These are phyloP conservation scores for Botryosphaeria agaves DNA, from an alignment of 2,329 filamentous ascomycete genomes.

Conservation along the genomic window DNA sequence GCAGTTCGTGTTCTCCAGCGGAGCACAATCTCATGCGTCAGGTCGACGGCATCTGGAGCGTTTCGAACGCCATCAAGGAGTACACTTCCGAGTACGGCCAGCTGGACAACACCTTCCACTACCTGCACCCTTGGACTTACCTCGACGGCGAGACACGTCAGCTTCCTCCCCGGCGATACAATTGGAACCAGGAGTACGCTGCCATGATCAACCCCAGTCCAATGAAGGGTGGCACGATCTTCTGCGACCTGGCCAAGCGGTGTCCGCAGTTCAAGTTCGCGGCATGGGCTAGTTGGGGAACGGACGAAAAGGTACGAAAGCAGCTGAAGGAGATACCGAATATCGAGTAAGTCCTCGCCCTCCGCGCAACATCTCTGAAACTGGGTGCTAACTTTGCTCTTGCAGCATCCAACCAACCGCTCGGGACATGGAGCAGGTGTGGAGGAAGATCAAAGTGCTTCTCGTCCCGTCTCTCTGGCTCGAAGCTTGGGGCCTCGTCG, in stretches of 20 bases:
- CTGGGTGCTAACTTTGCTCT: neutral
- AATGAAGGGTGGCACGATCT: slow-evolving; percentile 6
- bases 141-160: slow-evolving; percentile 4
- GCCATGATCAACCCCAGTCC: slow-evolving; percentile 7
- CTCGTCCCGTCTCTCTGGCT: slow-evolving; percentile 8
- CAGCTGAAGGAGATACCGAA: slow-evolving; percentile 1
- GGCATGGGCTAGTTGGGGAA: slow-evolving; percentile 6
- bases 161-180: slow-evolving; percentile 3
- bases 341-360: slow-evolving; percentile 2
- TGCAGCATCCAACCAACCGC: slow-evolving; percentile 2
- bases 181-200: slow-evolving; percentile 6
- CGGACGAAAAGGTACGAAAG: slow-evolving; percentile 2
- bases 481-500: slow-evolving; percentile 8
- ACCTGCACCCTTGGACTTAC: slow-evolving; percentile 8
- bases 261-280: slow-evolving; percentile 6
- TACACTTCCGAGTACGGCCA: slow-evolving; percentile 6
- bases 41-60: slow-evolving; percentile 6
- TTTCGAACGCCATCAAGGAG: slow-evolving; percentile 5
- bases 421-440: slow-evolving; percentile 6
- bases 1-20: slow-evolving; percentile 2
- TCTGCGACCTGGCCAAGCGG: slow-evolving; percentile 5
- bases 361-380: neutral
- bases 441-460: slow-evolving; percentile 6
- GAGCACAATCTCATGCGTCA: slow-evolving; percentile 4
- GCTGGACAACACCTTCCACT: slow-evolving; percentile 4